Percentiles rank a stretch among this genome's conserved stretches.
Conservation (phyloP, 2,329 filamentous ascomycete species). For the Moelleriella libera region DNA sequence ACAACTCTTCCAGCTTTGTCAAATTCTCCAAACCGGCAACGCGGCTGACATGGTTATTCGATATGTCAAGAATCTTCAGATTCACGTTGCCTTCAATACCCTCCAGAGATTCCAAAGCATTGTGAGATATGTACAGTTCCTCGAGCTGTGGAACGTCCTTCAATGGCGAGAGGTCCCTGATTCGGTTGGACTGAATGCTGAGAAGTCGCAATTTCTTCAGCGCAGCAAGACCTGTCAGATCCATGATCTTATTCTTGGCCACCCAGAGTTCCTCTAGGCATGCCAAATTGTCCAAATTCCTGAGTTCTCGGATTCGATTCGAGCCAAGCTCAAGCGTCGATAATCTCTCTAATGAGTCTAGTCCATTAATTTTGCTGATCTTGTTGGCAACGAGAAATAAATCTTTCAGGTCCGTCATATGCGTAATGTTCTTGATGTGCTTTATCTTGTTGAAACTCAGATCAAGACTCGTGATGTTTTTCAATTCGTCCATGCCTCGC, state of each 20-base stretch:
- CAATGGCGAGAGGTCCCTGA: constrained; percentile 64
- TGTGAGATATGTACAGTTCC: constrained; percentile 93
- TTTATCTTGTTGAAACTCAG: constrained; percentile 99
- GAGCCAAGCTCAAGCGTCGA: constrained; percentile 82
- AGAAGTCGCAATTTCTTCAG: constrained; percentile 74
- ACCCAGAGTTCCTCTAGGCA: constrained; percentile 82
- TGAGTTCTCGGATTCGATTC: constrained; percentile 79
- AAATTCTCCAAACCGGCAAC: constrained; percentile 59
- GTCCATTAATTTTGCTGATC: constrained; percentile 72
- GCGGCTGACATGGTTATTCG: constrained; percentile 69
- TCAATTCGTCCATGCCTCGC: constrained; percentile 66
- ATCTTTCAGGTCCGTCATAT: constrained; percentile 65
- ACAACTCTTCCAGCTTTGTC: constrained; percentile 69
- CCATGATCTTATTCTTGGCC: constrained; percentile 90
- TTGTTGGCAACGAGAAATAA: constrained; percentile 93
- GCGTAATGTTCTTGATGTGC: constrained; percentile 80
- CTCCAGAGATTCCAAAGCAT: constrained; percentile 64
- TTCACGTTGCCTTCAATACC: constrained; percentile 55
- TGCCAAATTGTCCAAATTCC: constrained; percentile 67
- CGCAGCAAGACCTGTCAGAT: constrained; percentile 61
- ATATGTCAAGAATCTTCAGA: constrained; percentile 74
- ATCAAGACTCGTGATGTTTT: constrained; percentile 65
- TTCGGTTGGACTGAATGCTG: constrained; percentile 89
- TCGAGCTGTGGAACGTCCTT: constrained; percentile 62
- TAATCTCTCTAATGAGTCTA: constrained; percentile 61